Conservation (phyloP, 1,139 yeast genomes). For the Starmera stellimalicola region DNA sequence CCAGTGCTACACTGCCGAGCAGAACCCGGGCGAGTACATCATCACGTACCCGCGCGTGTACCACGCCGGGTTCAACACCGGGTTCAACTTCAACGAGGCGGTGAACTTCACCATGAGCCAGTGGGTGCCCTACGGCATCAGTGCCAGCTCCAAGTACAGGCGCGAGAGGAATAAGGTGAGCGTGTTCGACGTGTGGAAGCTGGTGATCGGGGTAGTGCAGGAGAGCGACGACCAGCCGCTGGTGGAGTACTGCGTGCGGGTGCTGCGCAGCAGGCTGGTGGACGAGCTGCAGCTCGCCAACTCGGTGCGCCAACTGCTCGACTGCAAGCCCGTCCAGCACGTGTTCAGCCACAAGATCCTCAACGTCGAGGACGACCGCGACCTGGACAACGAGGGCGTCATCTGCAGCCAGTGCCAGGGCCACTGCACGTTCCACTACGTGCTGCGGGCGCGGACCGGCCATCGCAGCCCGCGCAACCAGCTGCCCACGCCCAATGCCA, state of each 20-base stretch:
- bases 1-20: conserved; percentile 63
- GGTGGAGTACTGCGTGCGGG: too few species aligned
- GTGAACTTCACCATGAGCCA: conserved; percentile 66
- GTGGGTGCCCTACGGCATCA: conserved; percentile 60
- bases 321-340: conserved; percentile 7
- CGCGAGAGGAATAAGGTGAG: conserved; percentile 21
- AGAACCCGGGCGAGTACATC: conserved; percentile 70
- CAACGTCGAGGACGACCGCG: conserved; percentile 7
- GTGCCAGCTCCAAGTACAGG: conserved; percentile 48
- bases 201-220: conserved; percentile 24
- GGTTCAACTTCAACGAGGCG: conserved; percentile 72
- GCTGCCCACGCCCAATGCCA: too few species aligned
- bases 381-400: conserved; percentile 20
- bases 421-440: conserved; percentile 25
- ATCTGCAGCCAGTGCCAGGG: conserved; percentile 25
- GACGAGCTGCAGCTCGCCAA: too few species aligned
- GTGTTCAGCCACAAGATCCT: not conserved
- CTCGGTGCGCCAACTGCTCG: too few species aligned
- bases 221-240: too few species aligned
- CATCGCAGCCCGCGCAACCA: too few species aligned
- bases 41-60: conserved; percentile 71
- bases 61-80: conserved; percentile 75
- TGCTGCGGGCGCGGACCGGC: too few species aligned
- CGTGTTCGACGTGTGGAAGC: conserved; percentile 28
- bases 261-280: too few species aligned